Conservation (phyloP, 192 early-diverging fungal species). For the Linnemannia exigua region DNA sequence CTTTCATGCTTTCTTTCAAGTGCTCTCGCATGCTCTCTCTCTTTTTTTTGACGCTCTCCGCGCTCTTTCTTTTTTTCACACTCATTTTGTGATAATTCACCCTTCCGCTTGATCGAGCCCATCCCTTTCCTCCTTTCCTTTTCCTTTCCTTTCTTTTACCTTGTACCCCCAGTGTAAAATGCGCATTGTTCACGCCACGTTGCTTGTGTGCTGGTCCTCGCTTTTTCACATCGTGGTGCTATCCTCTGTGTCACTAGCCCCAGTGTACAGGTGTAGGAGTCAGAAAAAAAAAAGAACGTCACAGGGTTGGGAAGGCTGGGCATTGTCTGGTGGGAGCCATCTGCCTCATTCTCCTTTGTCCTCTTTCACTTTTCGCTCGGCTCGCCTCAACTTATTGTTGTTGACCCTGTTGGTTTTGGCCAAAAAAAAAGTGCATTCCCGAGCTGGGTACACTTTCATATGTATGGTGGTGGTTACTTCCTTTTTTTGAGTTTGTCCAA, state of each 20-base stretch:
- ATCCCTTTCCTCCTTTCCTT: too few relatives aligned
- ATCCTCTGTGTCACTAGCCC: background rate
- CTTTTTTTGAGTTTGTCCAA: too few relatives aligned
- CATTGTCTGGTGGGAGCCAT: background rate
- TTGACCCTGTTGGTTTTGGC: background rate
- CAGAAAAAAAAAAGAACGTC: background rate
- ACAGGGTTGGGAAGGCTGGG: background rate
- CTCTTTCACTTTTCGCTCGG: background rate
- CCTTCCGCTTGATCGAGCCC: background rate
- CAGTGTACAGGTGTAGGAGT: background rate
- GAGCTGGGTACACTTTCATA: background rate
- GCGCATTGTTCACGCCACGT: slow-evolving; percentile 49
- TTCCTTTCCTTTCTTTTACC: too few relatives aligned
- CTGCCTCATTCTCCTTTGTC: background rate
- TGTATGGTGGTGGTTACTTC: background rate
- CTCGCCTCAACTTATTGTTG: background rate
- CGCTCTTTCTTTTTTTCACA: background rate
- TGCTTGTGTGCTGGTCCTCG: slow-evolving; percentile 7
- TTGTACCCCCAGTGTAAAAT: background rate
- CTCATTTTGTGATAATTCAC: too few relatives aligned
- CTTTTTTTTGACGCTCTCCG: background rate
- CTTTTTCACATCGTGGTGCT: background rate
- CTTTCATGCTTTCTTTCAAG: background rate
- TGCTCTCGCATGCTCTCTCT: background rate
- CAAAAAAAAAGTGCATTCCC: slow-evolving; percentile 5